Base-by-base conservation (phyloP, 2,329 filamentous ascomycete species). In the Cercospora berteroae region DNA sequence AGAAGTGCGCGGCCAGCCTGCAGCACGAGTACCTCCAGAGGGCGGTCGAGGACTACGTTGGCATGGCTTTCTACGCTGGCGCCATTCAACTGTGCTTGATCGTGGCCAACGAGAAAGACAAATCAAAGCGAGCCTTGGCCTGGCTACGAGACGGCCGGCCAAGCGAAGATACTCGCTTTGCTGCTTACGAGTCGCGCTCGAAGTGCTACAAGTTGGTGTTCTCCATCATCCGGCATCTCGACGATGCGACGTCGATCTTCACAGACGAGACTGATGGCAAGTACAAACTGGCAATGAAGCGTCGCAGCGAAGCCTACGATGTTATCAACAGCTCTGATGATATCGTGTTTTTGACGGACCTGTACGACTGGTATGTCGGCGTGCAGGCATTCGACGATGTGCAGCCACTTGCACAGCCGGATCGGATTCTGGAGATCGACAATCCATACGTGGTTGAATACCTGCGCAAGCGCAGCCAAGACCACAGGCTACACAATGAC, bases 281-380 rank as follows among this genome's bases (percentile, higher is more conserved):
- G 71, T 86, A 87, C 60, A 94, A 93, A 0, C 79, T 92, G 12
- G 87, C 91, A 20, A 88, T 89, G 1, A 94, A 89, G 57, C 93
- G 95, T 78, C 87, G 91, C 71, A 87, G 88, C 60, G 94, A 99
- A 81, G 94, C 95, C 0, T 97, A 98, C 79, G 87, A 89, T 55
- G 91, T 97, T 2, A 93, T 99, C 73, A 92, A 96, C 76, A 87
- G 86, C 67, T 96, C 94, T 0, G 87, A 90, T 13, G 95, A 99
- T 72, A 92, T 97, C 75, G 91, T 97, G 4, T 99, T 99, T 82
- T 90, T 98, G 78, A 96, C 92, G 69, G 93, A 92, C 74, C 85
- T 99, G n/a, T 99, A 97, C 77, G 94, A 97, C 75, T 99, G 95
- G 94, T 99, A 99, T 79, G 61, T 64, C 20, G 61, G 61, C 4